Evolutionary conservation across 139 green algal genomes (phyloP).

Genomic region (Tetraselmis striata): DNA sequence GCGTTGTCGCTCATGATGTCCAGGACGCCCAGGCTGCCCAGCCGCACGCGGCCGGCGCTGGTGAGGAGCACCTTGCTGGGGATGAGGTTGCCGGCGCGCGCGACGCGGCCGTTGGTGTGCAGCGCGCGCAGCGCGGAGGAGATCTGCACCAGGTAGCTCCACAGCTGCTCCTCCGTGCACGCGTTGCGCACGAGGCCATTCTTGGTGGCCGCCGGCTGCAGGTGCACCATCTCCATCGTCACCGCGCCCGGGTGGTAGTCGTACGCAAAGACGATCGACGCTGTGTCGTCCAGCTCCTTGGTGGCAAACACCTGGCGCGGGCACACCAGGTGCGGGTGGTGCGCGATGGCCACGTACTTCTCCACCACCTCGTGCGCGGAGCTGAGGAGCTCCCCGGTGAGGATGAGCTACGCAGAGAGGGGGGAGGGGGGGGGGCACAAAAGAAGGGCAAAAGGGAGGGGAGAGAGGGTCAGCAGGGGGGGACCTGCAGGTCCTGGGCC

Average conservation of each 20-base stretch:
- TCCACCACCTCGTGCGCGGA: conserved; percentile 46
- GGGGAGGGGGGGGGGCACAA: conserved; percentile 23
- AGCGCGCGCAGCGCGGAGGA: conserved; percentile 49
- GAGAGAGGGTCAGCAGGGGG: neutral
- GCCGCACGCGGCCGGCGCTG: conserved; percentile 34
- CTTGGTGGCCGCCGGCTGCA: conserved; percentile 2
- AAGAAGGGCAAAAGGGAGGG: too few species aligned
- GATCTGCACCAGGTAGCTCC: conserved; percentile 77
- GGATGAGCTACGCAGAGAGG: conserved; percentile 35
- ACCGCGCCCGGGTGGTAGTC: conserved; percentile 52
- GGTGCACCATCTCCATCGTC: conserved; percentile 10
- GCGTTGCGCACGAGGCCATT: conserved; percentile 23
- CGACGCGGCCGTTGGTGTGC: conserved; percentile 59
- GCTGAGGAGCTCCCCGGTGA: conserved; percentile 58
- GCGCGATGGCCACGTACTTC: conserved; percentile 32
- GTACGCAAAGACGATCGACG: conserved; percentile 52
- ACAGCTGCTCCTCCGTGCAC: conserved; percentile 69
- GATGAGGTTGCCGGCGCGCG: conserved; percentile 41
- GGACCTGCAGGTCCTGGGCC: neutral
- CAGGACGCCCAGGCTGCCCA: conserved; percentile 55
- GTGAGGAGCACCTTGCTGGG: conserved; percentile 73
- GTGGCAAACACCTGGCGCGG: conserved; percentile 62
- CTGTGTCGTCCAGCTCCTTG: conserved; percentile 45
- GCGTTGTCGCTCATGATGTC: conserved; percentile 44
- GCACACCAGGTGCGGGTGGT: conserved; percentile 66